A percentile compares a stretch with the other conserved stretches of the same genome.
These are phyloP conservation scores for Cinnamomum micranthum DNA, from an alignment of 164 flowering plant species.

Conservation along the genomic window DNA sequence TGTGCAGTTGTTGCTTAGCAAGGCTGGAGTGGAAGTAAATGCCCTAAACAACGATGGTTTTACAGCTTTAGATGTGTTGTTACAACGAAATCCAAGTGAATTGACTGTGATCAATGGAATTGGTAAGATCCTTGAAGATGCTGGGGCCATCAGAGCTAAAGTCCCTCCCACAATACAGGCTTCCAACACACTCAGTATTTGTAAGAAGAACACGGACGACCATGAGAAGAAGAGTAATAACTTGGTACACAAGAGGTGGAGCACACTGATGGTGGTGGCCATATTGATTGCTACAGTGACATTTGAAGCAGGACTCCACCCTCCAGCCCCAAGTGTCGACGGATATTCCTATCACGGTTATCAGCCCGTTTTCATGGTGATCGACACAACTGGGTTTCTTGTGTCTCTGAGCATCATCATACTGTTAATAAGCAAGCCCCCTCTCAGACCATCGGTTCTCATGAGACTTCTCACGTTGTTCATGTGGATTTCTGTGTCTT, in stretches of 20 bases:
- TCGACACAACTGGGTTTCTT: constrained; percentile 21
- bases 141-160: neutral
- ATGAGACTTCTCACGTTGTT: constrained; percentile 18
- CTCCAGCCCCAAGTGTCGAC: no score
- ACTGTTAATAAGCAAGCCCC: constrained; percentile 20
- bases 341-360: no score
- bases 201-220: neutral
- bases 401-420: constrained; percentile 25
- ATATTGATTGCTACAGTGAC: constrained; percentile 19
- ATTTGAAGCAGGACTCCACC: constrained; percentile 19
- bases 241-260: neutral
- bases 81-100: neutral
- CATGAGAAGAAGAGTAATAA: neutral
- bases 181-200: neutral
- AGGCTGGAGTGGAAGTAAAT: neutral
- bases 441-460: neutral
- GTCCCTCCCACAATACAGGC: neutral
- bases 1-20: neutral
- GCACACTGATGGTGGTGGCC: constrained; percentile 18
- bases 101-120: neutral
- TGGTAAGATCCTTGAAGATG: neutral
- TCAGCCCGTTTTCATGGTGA: constrained; percentile 4
- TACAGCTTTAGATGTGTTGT: constrained; percentile 3
- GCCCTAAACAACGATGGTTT: neutral
- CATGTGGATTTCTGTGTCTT: constrained; percentile 17